Base-by-base conservation (phyloP, 139 green algal genomes). In the Chlorella vulgaris region DNA sequence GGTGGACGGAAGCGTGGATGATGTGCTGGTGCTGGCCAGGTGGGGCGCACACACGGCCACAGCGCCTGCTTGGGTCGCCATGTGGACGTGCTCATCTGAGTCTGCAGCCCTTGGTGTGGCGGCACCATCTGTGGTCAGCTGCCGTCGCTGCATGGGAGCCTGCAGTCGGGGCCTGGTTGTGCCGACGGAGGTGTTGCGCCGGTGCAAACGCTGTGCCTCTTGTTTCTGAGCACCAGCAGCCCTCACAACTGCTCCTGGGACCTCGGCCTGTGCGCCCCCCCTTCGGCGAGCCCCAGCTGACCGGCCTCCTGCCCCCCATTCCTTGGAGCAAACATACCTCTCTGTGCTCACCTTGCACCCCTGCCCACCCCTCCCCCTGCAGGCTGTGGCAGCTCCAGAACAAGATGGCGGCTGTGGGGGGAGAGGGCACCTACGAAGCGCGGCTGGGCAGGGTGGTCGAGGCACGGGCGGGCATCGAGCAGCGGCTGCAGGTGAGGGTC, bases 361-460 rank as follows among this genome's bases (percentile, higher is more conserved):
- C 10, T 58, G 47, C 47, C 10, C 47, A 58, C 47, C 67, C 38
- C 2, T 5, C 24, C 63, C 22, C 31, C 24, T n/a, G 63, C 79
- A 87, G 87, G 67, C 79, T 98, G 69, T 97, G 93, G 88, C 94
- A 98, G 90, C 87, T 98, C 71, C 89, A 95, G 76, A 90, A 87
- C 73, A 98, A 98, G 80, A 98, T 98, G 94, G 83, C 92, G 76
- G 85, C 91, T 0, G 91, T 98, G 8, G 89, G 84, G 15, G 58
- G 65, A 18, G 60, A 33, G 19, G 73, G 74, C 47, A 10, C 81
- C 55, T 96, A 96, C 71, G 84, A 87, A 26, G 85, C 92, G 22
- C 90, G 93, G 35, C 91, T 96, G 21, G 90, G 88, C 36, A 85
- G 94, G 35, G 90, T 97, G 21, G 58, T 70, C 5, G 58, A 66